Evolutionary conservation across 257 asterid species (phyloP).

Genomic region (Misopates orontium): DNA sequence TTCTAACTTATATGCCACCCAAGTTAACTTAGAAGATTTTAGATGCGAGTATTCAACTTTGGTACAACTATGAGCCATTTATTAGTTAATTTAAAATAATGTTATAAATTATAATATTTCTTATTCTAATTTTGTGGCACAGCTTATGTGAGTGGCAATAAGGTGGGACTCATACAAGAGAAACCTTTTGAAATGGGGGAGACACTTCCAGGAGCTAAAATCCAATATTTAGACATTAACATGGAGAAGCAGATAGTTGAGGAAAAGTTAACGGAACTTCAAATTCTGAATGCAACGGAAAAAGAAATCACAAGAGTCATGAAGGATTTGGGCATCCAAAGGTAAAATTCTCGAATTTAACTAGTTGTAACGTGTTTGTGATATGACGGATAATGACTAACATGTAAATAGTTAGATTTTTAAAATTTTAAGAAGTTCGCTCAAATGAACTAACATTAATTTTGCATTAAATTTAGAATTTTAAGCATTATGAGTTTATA

Average conservation of each 20-base stretch:
- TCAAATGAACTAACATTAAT: too few species aligned
- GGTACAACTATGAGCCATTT: neutral
- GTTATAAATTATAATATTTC: neutral
- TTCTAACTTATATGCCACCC: too few species aligned
- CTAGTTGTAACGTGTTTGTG: too few species aligned
- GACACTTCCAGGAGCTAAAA: slow-evolving; percentile 44
- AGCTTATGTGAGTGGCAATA: slow-evolving; percentile 54
- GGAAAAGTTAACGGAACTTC: slow-evolving; percentile 38
- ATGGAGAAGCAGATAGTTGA: slow-evolving; percentile 43
- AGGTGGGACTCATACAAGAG: slow-evolving; percentile 45
- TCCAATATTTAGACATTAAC: slow-evolving; percentile 44
- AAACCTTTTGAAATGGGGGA: slow-evolving; percentile 43
- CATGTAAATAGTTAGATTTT: too few species aligned
- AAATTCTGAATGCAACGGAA: slow-evolving; percentile 26
- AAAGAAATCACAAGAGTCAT: slow-evolving; percentile 40
- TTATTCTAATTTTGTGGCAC: neutral
- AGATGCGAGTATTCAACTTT: too few species aligned
- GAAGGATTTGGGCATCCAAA: slow-evolving; percentile 62
- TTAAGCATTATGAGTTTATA: too few species aligned
- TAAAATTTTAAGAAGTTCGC: too few species aligned
- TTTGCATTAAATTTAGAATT: too few species aligned
- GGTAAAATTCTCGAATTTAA: slow-evolving; percentile 29
- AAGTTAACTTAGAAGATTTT: too few species aligned
- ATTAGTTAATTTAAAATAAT: neutral
- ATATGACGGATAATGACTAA: too few species aligned